Percentiles rank a stretch among this genome's conserved stretches.
phyloP scores from a whole-genome alignment of 257 asterid genomes.

The Cruciata laevipes region DNA sequence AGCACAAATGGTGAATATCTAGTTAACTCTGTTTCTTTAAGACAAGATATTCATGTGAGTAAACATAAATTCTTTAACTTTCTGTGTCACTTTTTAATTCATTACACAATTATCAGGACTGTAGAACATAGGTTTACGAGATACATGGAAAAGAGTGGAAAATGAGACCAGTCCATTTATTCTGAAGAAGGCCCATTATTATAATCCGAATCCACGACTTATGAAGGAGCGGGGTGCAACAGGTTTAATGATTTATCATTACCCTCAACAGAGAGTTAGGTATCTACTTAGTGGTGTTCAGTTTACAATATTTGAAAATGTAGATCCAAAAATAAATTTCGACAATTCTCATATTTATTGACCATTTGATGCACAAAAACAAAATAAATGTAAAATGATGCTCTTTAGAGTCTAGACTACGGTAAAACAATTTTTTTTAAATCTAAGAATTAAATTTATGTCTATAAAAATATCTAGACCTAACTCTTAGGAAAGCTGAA shows the following conservation, averaged over 20 bases:
- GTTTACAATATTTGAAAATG: background rate
- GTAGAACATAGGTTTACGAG: background rate
- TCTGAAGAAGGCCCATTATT: background rate
- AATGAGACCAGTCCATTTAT: no score
- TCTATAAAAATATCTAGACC: background rate
- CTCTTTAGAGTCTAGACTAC: background rate
- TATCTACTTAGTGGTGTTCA: background rate
- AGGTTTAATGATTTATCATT: no score
- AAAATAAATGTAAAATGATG: background rate
- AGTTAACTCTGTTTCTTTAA: background rate
- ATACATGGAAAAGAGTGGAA: background rate
- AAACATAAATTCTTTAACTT: background rate
- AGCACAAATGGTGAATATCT: slow-evolving; percentile 12
- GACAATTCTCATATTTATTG: background rate
- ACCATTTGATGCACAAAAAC: background rate
- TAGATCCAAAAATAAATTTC: background rate
- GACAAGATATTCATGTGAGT: background rate
- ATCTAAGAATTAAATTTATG: background rate
- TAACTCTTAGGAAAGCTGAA: no score
- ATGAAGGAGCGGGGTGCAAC: background rate
- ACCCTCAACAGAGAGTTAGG: background rate
- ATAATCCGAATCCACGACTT: no score
- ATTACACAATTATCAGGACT: background rate
- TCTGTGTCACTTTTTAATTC: background rate
- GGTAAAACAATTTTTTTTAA: background rate